A percentile compares a stretch with the other conserved stretches of the same genome.
These are phyloP conservation scores for Calonectria leucothoes DNA, from an alignment of 2,329 filamentous ascomycete species.

Conservation along the genomic window DNA sequence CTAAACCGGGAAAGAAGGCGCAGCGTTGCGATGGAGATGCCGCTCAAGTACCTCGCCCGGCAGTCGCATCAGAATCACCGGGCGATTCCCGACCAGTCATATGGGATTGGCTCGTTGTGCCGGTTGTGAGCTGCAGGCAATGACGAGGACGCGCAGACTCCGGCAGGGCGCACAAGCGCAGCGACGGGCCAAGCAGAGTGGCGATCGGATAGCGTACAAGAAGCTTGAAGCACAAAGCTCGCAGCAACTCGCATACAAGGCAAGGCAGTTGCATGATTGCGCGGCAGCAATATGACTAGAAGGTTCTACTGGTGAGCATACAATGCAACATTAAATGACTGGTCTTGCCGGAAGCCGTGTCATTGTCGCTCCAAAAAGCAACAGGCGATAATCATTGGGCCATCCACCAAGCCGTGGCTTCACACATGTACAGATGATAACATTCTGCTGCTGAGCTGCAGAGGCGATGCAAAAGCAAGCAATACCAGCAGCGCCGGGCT, in stretches of 20 bases:
- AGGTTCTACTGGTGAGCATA: neutral
- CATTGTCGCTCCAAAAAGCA: neutral
- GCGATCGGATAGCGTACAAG: neutral
- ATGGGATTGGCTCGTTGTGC: neutral
- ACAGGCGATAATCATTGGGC: neutral
- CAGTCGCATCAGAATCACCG: neutral
- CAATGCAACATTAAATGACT: neutral
- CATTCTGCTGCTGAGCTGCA: constrained; percentile 4
- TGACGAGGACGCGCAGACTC: constrained; percentile 27
- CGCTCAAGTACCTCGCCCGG: neutral
- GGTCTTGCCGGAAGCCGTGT: neutral
- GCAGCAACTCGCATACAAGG: neutral
- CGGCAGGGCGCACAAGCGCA: neutral
- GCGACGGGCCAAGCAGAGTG: neutral
- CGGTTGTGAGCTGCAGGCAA: constrained; percentile 28
- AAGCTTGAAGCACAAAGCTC: neutral
- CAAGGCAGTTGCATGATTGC: constrained; percentile 18
- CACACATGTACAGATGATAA: constrained; percentile 4
- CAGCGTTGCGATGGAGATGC: neutral
- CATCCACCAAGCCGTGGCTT: neutral
- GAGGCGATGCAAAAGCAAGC: constrained; percentile 9
- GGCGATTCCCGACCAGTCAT: constrained; percentile 10
- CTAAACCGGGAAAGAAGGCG: neutral
- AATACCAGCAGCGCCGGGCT: neutral
- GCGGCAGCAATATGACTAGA: neutral